Percentiles rank a stretch among this genome's conserved stretches.
Evolutionary conservation across 1,139 yeast genomes (phyloP).

Genomic region (Taiozyma sp.): DNA sequence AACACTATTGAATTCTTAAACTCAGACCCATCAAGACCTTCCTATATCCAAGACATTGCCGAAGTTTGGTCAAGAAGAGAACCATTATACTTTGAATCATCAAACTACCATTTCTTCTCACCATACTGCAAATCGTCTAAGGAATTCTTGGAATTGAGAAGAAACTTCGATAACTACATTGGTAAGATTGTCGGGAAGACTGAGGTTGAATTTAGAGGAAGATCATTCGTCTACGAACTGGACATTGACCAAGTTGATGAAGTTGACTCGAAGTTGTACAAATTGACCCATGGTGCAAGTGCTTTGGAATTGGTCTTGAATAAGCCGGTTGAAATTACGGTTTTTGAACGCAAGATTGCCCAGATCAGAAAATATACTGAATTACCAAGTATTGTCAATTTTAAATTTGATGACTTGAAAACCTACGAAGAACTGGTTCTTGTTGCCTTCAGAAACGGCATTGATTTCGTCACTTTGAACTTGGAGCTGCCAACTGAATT

Average conservation of each 20-base stretch:
- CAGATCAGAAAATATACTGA: constrained; percentile 57
- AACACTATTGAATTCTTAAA: constrained; percentile 73
- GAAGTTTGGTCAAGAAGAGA: constrained; percentile 85
- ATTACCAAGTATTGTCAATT: constrained; percentile 78
- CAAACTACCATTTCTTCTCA: constrained; percentile 75
- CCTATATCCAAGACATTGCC: constrained; percentile 71
- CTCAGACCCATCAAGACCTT: constrained; percentile 83
- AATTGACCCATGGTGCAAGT: constrained; percentile 62
- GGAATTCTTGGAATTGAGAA: constrained; percentile 56
- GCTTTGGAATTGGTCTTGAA: constrained; percentile 87
- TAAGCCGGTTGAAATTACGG: constrained; percentile 45
- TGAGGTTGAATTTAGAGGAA: constrained; percentile 47
- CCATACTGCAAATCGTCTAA: constrained; percentile 57
- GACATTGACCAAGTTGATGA: constrained; percentile 55
- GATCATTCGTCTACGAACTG: constrained; percentile 63
- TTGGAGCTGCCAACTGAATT: constrained; percentile 35
- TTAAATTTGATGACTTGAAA: constrained; percentile 49
- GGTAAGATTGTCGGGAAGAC: constrained; percentile 58
- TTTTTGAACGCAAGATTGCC: constrained; percentile 74
- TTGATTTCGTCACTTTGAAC: constrained; percentile 52
- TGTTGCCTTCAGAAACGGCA: constrained; percentile 67
- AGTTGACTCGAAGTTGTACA: constrained; percentile 42
- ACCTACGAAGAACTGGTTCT: constrained; percentile 47
- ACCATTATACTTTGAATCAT: constrained; percentile 73
- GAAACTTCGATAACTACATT: constrained; percentile 55